Evolutionary conservation across 2,329 filamentous ascomycete genomes (phyloP), one percentile per base, ranked within the genome.

Genomic region (Cladosporium velox): DNA sequence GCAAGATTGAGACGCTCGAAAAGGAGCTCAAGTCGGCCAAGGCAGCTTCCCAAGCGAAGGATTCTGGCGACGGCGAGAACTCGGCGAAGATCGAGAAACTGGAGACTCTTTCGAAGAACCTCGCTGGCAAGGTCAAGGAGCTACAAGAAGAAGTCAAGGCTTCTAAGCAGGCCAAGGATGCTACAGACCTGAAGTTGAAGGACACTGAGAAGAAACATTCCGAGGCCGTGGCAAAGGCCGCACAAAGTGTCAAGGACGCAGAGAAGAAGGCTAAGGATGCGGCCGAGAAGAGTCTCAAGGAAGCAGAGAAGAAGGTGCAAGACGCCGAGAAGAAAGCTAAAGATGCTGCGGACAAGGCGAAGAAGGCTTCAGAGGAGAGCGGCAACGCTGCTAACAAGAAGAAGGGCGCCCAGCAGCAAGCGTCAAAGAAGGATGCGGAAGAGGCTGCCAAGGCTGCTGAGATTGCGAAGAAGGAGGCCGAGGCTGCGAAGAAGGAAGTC

Each of bases 181-280:
- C 41, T 12, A 62, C 47, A 30, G 61, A 66, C 30, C 58, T 41
- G 21, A 63, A 69, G 54, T 7, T 38, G 18, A 64, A 64, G 12
- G 61, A 57, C 26, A 52, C 51, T 4, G 51, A 54, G 78, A 54
- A 57, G 61, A 64, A 64, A 34, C 26, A 24, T 57, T 38, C 51
- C n/a, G 51, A 64, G 26, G 61, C 26, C 15, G 35, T 28, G 24
- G 61, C 51, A 18, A 70, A 77, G 21, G 61, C 61, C 14, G 51
- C 51, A 24, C 70, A 77, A 84, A 88, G 83, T 79, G 81, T 78
- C 24, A 86, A 86, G 72, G 79, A 80, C 5, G 85, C 86, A 24
- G 80, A 81, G 64, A 79, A 79, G 64, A 76, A 75, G 51, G 60
- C 60, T 4, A 64, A 64, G 49, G 49, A 55, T 28, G 60, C 60